These are phyloP conservation scores for Colletotrichum sp. DNA, from an alignment of 2,329 filamentous ascomycete species.

Conservation along the genomic window DNA sequence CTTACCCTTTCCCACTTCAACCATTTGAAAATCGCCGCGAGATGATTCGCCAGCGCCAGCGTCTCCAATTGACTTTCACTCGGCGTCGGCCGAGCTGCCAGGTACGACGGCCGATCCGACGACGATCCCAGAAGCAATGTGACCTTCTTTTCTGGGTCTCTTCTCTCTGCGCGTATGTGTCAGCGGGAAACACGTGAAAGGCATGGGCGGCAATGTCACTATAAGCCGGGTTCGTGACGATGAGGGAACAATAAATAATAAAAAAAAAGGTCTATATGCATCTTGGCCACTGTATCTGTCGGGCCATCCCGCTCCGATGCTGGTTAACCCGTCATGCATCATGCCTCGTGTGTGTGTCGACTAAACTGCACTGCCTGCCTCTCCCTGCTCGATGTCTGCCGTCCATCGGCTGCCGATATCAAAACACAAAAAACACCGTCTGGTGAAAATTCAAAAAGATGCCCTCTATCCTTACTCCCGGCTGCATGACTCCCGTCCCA, in stretches of 20 bases:
- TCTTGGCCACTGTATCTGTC: conserved; percentile 8
- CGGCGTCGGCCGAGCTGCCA: not conserved
- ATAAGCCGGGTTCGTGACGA: not conserved
- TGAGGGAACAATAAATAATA: not conserved
- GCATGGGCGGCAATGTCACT: not conserved
- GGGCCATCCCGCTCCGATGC: conserved; percentile 15
- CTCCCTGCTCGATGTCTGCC: not conserved
- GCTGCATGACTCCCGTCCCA: conserved; percentile 6
- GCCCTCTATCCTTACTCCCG: conserved; percentile 18
- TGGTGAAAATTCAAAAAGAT: not conserved
- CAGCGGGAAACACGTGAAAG: not conserved
- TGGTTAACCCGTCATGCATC: conserved; percentile 10
- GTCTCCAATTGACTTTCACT: not conserved
- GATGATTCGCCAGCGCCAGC: not conserved
- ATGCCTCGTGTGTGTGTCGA: conserved; percentile 13
- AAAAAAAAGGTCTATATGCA: conserved; percentile 18
- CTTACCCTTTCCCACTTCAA: not conserved
- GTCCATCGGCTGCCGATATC: not conserved
- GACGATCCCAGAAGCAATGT: conserved; percentile 8
- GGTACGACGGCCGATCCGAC: not conserved
- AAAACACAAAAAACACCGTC: not conserved
- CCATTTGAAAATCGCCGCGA: not conserved
- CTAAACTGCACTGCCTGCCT: not conserved
- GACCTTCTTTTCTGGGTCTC: conserved; percentile 9
- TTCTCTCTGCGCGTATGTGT: not conserved